Base-by-base conservation (phyloP, 495 filamentous ascomycete species). In the Glonium stellatum region DNA sequence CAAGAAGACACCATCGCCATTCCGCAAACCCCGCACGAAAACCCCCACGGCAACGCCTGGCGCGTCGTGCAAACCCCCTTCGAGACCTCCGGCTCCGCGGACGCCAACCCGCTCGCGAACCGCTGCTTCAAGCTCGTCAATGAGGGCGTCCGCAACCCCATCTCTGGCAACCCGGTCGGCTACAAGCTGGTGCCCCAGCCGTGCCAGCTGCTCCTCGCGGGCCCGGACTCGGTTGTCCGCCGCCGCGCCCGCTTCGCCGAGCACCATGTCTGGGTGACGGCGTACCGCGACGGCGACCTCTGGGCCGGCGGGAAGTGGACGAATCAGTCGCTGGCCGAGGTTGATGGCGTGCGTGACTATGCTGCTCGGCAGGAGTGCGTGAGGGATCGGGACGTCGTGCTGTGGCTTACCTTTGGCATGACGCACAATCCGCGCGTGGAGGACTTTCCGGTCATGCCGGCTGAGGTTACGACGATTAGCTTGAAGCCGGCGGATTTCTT, bases 361-460 rank as follows among this genome's bases (percentile, higher is more conserved):
- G 44, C 44, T 9, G 59, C 46, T 47, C 31, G 61, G 8, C 54
- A 64, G 35, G 56, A 61, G 19, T 37, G 60, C 35, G 63, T 64
- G 4, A 46, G 54, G 44, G 48, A 69, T 52, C 51, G 65, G 54
- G 66, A 71, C 42, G 54, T 71, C 34, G 69, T 71, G 27, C 52
- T 71, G 0, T 71, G 68, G 68, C 55, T 53, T 39, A 64, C 62
- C n/a, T 70, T 66, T 36, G 69, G 66, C 31, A 62, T 61, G 36
- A 69, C 63, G 22, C 69, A 71, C 37, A 69, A 67, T 58, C 64
- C 67, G 47, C 18, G 69, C 10, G 63, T 69, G 12, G 69, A 71
- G 44, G 69, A 69, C 50, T 69, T 63, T 55, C 67, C 69, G 0
- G 63, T 71, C 12, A 71, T 71, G 69, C 69, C 69, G 4, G 27